These are phyloP conservation scores for Boletus vermiculosoides DNA, from an alignment of 768 basidiomycete species.

Conservation along the genomic window DNA sequence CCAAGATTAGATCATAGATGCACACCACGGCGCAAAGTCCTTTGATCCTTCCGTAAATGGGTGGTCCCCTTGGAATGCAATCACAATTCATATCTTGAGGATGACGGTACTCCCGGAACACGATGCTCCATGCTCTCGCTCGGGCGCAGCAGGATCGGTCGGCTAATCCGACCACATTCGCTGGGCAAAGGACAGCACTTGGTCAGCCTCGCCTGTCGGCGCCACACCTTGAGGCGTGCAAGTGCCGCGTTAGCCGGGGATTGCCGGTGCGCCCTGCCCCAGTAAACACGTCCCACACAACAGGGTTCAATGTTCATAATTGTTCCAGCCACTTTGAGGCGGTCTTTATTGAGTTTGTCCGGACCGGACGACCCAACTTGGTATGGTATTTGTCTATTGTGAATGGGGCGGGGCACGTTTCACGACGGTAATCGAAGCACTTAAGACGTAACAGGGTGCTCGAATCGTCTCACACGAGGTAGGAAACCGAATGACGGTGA, in stretches of 20 bases:
- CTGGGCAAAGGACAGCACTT: neutral
- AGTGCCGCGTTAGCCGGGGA: slow-evolving; percentile 9
- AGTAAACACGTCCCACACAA: neutral
- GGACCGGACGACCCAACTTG: neutral
- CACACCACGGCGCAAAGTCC: neutral
- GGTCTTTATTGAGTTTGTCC: slow-evolving; percentile 4
- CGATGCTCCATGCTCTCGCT: neutral
- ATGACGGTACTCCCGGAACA: neutral
- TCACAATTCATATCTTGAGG: neutral
- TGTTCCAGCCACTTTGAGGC: neutral
- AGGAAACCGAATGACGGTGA: neutral
- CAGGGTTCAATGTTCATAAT: neutral
- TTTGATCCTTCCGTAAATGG: slow-evolving; percentile 6
- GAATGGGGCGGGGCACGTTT: slow-evolving; percentile 14
- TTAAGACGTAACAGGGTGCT: slow-evolving; percentile 6
- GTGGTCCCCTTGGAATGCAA: neutral
- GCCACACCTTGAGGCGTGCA: slow-evolving; percentile 2
- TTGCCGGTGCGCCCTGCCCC: neutral
- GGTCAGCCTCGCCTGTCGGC: neutral
- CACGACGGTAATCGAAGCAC: slow-evolving; percentile 12
- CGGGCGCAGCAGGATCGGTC: neutral
- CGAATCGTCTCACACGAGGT: neutral
- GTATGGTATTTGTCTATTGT: slow-evolving; percentile 10
- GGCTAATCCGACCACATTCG: neutral
- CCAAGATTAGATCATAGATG: slow-evolving; percentile 1